Evolutionary conservation across 2,329 filamentous ascomycete genomes (phyloP).

Genomic region (Lachnellula suecica): DNA sequence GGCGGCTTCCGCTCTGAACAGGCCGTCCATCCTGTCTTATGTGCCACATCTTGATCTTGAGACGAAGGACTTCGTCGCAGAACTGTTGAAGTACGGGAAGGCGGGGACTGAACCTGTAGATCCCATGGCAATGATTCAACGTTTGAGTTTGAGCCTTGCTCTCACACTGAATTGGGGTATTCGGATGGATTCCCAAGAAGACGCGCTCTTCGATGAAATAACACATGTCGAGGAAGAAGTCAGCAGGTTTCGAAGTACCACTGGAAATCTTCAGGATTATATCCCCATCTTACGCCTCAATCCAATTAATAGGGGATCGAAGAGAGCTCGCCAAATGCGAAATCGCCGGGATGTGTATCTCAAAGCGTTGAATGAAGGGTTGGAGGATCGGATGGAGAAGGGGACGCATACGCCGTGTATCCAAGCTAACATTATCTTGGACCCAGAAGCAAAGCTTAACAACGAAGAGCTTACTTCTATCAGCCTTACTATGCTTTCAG

Average conservation of each 20-base stretch:
- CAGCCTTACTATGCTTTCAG: slow-evolving; percentile 79
- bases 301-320: slow-evolving; percentile 59
- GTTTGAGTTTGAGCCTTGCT: slow-evolving; percentile 75
- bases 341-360: slow-evolving; percentile 67
- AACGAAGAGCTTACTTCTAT: slow-evolving; percentile 76
- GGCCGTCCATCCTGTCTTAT: slow-evolving; percentile 73
- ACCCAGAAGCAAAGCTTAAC: slow-evolving; percentile 66
- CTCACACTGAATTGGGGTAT: slow-evolving; percentile 79
- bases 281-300: slow-evolving; percentile 71
- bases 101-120: slow-evolving; percentile 65
- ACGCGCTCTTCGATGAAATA: slow-evolving; percentile 70
- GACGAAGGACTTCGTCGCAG: slow-evolving; percentile 68
- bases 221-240: slow-evolving; percentile 73
- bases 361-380: slow-evolving; percentile 54
- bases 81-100: slow-evolving; percentile 65
- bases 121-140: slow-evolving; percentile 70
- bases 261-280: slow-evolving; percentile 84
- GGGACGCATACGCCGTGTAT: slow-evolving; percentile 69
- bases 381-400: slow-evolving; percentile 60
- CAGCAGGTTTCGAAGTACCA: slow-evolving; percentile 74
- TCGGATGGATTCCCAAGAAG: slow-evolving; percentile 69
- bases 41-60: slow-evolving; percentile 83
- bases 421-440: slow-evolving; percentile 61
- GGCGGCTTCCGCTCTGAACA: slow-evolving; percentile 75
- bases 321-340: slow-evolving; percentile 63